Evolutionary conservation across 345 rosid genomes (phyloP).

Genomic region (Eucalyptus curtisii): DNA sequence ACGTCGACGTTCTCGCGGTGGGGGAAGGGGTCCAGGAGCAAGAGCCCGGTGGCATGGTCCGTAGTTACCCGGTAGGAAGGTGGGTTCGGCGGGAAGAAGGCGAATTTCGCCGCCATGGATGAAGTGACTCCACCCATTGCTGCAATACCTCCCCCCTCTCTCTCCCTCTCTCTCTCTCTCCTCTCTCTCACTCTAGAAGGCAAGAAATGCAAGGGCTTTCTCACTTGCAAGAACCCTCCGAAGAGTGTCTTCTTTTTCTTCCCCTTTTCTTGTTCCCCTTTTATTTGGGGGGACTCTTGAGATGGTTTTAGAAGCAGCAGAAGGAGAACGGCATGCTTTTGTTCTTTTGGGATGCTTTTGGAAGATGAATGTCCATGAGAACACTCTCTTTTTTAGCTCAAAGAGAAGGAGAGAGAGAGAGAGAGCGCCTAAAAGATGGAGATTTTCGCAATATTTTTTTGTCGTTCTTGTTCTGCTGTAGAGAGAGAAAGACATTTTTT

Average conservation of each 20-base stretch:
- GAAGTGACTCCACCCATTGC: constrained; percentile 91
- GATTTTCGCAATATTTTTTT: not conserved
- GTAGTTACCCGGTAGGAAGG: constrained; percentile 65
- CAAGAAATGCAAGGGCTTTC: not conserved
- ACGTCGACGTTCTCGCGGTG: constrained; percentile 87
- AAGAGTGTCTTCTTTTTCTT: not conserved
- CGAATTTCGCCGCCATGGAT: constrained; percentile 96
- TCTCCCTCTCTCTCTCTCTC: not conserved
- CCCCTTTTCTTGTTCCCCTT: not conserved
- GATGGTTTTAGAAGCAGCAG: not conserved
- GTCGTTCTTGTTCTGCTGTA: not conserved
- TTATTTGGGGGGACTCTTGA: not conserved
- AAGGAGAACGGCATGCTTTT: not conserved
- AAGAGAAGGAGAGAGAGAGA: not conserved
- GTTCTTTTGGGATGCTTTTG: not conserved
- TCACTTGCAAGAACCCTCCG: not conserved
- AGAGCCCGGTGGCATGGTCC: constrained; percentile 47
- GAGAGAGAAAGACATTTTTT: not conserved
- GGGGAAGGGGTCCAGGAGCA: constrained; percentile 61
- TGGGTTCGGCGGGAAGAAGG: constrained; percentile 93
- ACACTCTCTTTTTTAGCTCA: not conserved
- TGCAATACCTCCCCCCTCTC: not conserved
- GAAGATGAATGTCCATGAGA: not conserved
- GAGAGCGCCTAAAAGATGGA: not conserved
- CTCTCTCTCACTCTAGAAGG: not conserved